Evolutionary conservation across 192 early-diverging fungal species (phyloP), one percentile per base, ranked within the genome.

Genomic region (Podila epicladia): DNA sequence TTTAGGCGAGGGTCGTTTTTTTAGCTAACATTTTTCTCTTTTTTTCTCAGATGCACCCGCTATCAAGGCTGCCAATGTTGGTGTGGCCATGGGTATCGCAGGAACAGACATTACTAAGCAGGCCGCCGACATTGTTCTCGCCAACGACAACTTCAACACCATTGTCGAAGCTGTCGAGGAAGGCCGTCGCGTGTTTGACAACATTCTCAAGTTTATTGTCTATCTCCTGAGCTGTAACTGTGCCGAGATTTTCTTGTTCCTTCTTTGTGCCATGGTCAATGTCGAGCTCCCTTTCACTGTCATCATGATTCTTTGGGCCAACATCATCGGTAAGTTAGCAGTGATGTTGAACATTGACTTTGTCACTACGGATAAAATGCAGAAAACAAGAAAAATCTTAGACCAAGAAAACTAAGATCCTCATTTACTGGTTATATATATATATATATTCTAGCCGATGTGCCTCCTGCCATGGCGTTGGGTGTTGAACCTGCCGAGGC

Each of bases 41-140:
- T 31, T 11, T 57, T 26, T 48, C 1, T 22, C 65, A 88, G 97
- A 99, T 83, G 94, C 95, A 2, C 97, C 97, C 28, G 94, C 97
- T 24, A 95, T 99, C 75, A 99, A 99, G 72, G 90, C 92, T 67
- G 94, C 97, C 4, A 94, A 98, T 77, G 92, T 99, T 31, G 97
- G 97, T 82, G 89, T 99, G 74, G 96, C 97, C 0, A 99, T 99
- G 97, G 97, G 97, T 57, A 86, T 94, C 61, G 90, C 91, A 49
- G 97, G 97, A 48, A 96, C 96, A 0, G 97, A 99, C 68, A 96
- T 99, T 60, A 96, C 97, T 58, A 99, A 97, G 86, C 96, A 99
- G 82, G 97, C 97, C 8, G 96, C 97, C 22, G 97, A 99, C 71
- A 96, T 99, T 75, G 93, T 99, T 58, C 84, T 99, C 7, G 88